These are phyloP conservation scores for Starmerella potacharoeniae DNA, from an alignment of 805 yeast genomes.

Conservation along the genomic window DNA sequence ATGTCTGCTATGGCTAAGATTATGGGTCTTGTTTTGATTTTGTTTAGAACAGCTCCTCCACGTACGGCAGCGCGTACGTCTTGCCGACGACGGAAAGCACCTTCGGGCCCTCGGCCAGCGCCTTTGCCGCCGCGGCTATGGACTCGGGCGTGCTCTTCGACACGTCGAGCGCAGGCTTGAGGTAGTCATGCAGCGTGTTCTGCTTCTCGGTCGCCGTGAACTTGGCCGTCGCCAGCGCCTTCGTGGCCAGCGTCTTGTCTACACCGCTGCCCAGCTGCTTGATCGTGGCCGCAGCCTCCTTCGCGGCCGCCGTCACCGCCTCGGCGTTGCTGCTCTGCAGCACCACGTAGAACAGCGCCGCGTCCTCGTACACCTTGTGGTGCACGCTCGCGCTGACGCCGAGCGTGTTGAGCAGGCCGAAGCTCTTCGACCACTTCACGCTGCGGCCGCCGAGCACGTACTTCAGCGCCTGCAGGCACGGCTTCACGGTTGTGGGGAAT, in stretches of 20 bases:
- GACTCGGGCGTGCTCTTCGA: conserved; percentile 25
- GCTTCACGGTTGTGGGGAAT: conserved; percentile 53
- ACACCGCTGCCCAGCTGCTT: conserved; percentile 25
- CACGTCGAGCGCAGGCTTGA: conserved; percentile 35
- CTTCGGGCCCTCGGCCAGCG: conserved; percentile 41
- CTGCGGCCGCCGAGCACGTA: conserved; percentile 46
- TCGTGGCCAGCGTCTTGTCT: conserved; percentile 33
- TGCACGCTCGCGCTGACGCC: conserved; percentile 37
- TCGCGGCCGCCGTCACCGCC: conserved; percentile 49
- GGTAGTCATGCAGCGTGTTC: conserved; percentile 31
- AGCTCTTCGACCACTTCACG: conserved; percentile 45
- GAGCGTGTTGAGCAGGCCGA: conserved; percentile 39
- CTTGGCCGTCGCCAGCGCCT: conserved; percentile 45
- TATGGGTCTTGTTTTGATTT: background rate
- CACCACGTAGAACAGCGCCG: conserved; percentile 65
- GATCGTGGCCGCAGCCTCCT: conserved; percentile 28
- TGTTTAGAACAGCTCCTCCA: conserved; percentile 64
- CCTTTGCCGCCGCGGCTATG: conserved; percentile 28
- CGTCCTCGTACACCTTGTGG: conserved; percentile 59
- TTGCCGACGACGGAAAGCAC: conserved; percentile 88
- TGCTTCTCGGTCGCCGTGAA: conserved; percentile 44
- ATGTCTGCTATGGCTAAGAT: background rate
- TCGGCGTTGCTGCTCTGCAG: conserved; percentile 50
- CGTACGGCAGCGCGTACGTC: conserved; percentile 72
- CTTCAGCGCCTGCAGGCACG: conserved; percentile 61